These are phyloP conservation scores for Coemansia sp. DNA, from an alignment of 192 early-diverging fungal species.

Conservation along the genomic window DNA sequence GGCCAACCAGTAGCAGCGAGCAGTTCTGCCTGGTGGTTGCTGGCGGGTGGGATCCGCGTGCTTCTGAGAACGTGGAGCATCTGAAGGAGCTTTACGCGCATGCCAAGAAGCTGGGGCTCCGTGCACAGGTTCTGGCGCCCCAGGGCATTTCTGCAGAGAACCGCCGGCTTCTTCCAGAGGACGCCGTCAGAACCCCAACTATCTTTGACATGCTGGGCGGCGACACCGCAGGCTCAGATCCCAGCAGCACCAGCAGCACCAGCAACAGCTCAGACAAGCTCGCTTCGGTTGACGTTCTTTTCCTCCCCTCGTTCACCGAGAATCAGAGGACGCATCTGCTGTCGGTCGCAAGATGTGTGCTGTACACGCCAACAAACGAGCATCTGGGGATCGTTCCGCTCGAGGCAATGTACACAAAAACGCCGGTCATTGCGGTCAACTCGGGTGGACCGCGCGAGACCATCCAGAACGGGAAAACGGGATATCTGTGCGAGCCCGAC, in stretches of 20 bases:
- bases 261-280: conserved; percentile 13
- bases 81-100: conserved; percentile 68
- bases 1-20: background rate
- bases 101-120: conserved; percentile 49
- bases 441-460: conserved; percentile 87
- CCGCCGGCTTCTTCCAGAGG: conserved; percentile 20
- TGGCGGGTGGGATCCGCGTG: conserved; percentile 85
- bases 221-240: background rate
- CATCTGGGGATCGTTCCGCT: conserved; percentile 98
- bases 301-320: conserved; percentile 86
- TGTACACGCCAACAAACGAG: conserved; percentile 93
- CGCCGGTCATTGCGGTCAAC: conserved; percentile 87
- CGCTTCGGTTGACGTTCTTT: conserved; percentile 66
- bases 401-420: conserved; percentile 87
- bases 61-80: conserved; percentile 86
- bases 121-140: conserved; percentile 38
- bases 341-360: conserved; percentile 58
- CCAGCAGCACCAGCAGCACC: background rate
- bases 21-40: conserved; percentile 69
- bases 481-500: conserved; percentile 68
- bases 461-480: conserved; percentile 70
- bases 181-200: conserved; percentile 12
- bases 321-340: conserved; percentile 76
- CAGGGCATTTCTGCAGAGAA: conserved; percentile 4
- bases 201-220: conserved; percentile 8